phyloP scores from a whole-genome alignment of 306 rosid species.

The Inga laurina region DNA sequence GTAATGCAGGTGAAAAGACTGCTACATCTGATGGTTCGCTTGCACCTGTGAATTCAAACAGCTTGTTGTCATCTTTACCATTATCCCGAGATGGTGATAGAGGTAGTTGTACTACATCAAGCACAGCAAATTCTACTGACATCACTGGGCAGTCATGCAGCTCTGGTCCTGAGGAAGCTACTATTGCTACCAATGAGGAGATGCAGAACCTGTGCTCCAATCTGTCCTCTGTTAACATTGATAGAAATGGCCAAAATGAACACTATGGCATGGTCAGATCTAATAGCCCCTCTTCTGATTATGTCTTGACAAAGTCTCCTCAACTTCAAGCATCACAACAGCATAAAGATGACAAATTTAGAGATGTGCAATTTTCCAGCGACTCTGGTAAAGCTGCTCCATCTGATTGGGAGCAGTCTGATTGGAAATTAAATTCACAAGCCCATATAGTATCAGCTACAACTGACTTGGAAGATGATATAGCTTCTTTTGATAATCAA shows the following conservation, averaged over 20 bases:
- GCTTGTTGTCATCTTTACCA: conserved; percentile 49
- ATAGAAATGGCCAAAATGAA: conserved; percentile 41
- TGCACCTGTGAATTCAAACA: conserved; percentile 42
- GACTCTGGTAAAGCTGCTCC: conserved; percentile 38
- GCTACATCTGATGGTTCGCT: conserved; percentile 46
- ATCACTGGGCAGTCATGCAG: conserved; percentile 48
- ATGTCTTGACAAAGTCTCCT: conserved; percentile 45
- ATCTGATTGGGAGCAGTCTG: conserved; percentile 52
- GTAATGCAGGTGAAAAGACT: conserved; percentile 50
- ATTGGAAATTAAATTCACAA: conserved; percentile 55
- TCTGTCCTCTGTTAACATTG: conserved; percentile 54
- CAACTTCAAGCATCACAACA: conserved; percentile 47
- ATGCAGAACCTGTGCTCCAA: conserved; percentile 60
- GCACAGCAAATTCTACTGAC: conserved; percentile 43
- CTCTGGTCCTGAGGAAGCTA: conserved; percentile 57
- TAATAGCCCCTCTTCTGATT: conserved; percentile 47
- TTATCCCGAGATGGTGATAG: conserved; percentile 52
- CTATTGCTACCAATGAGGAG: conserved; percentile 55
- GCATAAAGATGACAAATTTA: conserved; percentile 46
- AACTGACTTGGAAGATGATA: conserved; percentile 78
- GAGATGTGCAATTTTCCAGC: conserved; percentile 40
- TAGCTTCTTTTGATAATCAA: conserved; percentile 80
- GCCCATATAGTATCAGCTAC: conserved; percentile 34
- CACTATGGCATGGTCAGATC: conserved; percentile 44
- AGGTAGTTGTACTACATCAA: conserved; percentile 47